phyloP scores from a whole-genome alignment of 768 basidiomycete genomes.

The Lentinus brumalis region DNA sequence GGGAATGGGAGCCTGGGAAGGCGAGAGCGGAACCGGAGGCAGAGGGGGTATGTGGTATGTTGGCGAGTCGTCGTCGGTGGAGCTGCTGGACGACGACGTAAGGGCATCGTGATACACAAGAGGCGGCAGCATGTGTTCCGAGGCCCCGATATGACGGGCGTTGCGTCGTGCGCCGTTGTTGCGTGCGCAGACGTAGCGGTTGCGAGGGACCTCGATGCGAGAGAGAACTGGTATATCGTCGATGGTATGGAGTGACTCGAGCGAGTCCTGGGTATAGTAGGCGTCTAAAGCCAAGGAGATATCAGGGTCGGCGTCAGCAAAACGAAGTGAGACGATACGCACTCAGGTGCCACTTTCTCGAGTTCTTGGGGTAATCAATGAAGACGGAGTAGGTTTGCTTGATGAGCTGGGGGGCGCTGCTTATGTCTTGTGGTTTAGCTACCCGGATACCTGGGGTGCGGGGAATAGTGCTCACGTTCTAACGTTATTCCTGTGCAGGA shows the following conservation, averaged over 20 bases:
- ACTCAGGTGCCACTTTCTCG: constrained; percentile 43
- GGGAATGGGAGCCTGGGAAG: constrained; percentile 3
- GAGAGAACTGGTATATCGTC: constrained; percentile 60
- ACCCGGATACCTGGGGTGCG: neutral
- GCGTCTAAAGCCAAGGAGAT: constrained; percentile 52
- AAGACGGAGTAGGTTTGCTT: constrained; percentile 44
- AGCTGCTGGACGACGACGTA: constrained; percentile 2
- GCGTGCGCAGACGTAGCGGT: constrained; percentile 68
- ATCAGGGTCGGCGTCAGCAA: neutral
- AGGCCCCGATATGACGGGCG: constrained; percentile 1
- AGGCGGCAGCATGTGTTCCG: constrained; percentile 2
- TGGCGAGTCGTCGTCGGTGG: constrained; percentile 6
- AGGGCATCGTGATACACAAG: neutral
- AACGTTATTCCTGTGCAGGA: constrained; percentile 26
- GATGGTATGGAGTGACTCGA: constrained; percentile 57
- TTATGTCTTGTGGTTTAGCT: neutral
- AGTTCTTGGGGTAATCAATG: constrained; percentile 31
- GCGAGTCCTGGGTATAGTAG: constrained; percentile 69
- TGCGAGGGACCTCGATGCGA: constrained; percentile 54
- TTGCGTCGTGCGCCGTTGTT: constrained; percentile 27
- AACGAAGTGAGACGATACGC: constrained; percentile 11
- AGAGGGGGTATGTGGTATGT: neutral
- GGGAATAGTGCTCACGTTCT: constrained; percentile 22
- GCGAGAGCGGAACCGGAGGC: neutral
- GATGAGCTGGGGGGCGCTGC: constrained; percentile 33